These are phyloP conservation scores for Penicillium sp. DNA, from an alignment of 2,329 filamentous ascomycete genomes.

Conservation along the genomic window DNA sequence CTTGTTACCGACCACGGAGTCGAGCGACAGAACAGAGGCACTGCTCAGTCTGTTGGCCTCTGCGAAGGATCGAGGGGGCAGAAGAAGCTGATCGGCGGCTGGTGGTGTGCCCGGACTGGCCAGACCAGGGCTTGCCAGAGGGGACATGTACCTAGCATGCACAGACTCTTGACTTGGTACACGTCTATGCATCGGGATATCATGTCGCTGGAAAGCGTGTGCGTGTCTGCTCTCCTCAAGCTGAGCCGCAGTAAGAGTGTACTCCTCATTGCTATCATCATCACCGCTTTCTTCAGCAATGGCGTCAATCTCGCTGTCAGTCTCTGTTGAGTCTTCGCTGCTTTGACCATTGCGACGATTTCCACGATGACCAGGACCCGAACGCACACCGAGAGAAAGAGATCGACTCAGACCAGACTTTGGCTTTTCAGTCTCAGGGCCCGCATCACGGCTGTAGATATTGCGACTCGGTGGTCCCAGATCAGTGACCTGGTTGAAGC, in stretches of 20 bases:
- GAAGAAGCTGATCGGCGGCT: conserved; percentile 30
- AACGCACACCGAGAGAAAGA: conserved; percentile 45
- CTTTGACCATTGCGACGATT: conserved; percentile 26
- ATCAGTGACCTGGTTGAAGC: conserved; percentile 32
- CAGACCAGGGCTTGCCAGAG: conserved; percentile 19
- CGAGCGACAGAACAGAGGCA: conserved; percentile 55
- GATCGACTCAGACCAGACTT: conserved; percentile 39
- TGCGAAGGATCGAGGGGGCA: conserved; percentile 29
- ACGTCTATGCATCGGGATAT: conserved; percentile 5
- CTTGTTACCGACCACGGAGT: conserved; percentile 61
- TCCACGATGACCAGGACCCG: conserved; percentile 43
- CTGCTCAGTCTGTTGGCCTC: conserved; percentile 39
- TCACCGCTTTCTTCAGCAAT: conserved; percentile 39
- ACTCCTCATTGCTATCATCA: conserved; percentile 43
- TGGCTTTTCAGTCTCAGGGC: conserved; percentile 32
- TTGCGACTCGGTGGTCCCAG: conserved; percentile 36
- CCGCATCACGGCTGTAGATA: conserved; percentile 40
- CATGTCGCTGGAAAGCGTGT: conserved; percentile 22
- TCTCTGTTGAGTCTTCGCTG: conserved; percentile 18
- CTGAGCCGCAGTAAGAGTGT: conserved; percentile 41
- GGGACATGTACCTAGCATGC: conserved; percentile 16
- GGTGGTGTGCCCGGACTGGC: conserved; percentile 30
- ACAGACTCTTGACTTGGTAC: conserved; percentile 26
- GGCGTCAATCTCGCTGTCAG: conserved; percentile 24
- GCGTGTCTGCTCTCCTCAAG: conserved; percentile 36